A percentile compares a stretch with the other conserved stretches of the same genome.
Conservation (phyloP, 169 alveolate genomes). For the Eimeria necatrix region DNA sequence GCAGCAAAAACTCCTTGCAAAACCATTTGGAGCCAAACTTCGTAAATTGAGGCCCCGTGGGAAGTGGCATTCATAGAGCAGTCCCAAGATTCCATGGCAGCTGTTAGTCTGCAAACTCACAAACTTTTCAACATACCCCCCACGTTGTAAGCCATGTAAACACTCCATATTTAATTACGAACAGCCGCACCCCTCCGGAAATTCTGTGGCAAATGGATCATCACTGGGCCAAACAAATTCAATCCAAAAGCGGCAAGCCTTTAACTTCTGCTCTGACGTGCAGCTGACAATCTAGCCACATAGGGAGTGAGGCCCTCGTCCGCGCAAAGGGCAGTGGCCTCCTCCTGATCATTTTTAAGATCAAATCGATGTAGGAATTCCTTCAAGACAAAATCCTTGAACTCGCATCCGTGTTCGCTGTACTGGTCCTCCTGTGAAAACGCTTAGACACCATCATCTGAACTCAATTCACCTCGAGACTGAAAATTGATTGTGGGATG, state of each 20-base stretch:
- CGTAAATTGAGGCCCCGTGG: constrained; percentile 71
- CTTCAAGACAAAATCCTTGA: constrained; percentile 34
- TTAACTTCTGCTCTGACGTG: not conserved
- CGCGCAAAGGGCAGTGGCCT: constrained; percentile 57
- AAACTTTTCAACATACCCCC: not conserved
- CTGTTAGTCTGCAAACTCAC: constrained; percentile 50
- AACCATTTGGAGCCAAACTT: constrained; percentile 78
- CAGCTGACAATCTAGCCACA: constrained; percentile 52
- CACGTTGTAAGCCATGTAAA: not conserved
- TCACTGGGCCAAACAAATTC: no score
- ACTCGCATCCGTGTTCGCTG: constrained; percentile 73
- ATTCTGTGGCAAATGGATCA: no score
- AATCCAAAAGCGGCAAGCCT: not conserved
- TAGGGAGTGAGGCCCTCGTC: constrained; percentile 30
- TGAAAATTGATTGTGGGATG: no score
- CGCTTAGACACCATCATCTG: not conserved
- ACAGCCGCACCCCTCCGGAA: not conserved
- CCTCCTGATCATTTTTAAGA: constrained; percentile 52
- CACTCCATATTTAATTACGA: not conserved
- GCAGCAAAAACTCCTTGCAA: constrained; percentile 65
- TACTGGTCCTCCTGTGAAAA: constrained; percentile 24
- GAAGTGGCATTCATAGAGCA: constrained; percentile 69
- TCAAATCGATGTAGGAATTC: constrained; percentile 44
- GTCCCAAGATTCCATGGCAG: constrained; percentile 67
- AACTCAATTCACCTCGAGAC: no score